A percentile compares a stretch with the other conserved stretches of the same genome.
Conservation (phyloP, 192 early-diverging fungal genomes). For the Backusella macrospora region DNA sequence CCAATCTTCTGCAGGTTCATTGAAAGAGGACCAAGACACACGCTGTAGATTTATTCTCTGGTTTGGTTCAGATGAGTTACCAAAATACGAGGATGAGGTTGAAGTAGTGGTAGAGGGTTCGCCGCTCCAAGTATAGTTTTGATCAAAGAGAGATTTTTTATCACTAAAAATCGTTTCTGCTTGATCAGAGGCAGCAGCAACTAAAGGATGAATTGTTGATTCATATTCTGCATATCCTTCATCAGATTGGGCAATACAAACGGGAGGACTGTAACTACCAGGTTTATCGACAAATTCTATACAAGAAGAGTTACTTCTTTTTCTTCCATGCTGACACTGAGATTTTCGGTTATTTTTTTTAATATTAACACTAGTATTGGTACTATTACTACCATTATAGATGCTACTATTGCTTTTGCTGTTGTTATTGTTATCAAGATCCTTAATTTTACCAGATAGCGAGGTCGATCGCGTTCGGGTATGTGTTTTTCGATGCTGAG, state of each 20-base stretch:
- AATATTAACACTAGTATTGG: not conserved
- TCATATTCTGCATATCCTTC: not conserved
- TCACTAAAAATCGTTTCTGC: not conserved
- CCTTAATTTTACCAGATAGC: not conserved
- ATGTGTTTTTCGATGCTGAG: conserved; percentile 23
- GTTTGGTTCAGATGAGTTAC: conserved; percentile 2
- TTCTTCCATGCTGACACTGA: not conserved
- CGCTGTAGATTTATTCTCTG: conserved; percentile 3
- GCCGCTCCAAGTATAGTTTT: conserved; percentile 1
- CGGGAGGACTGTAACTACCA: not conserved
- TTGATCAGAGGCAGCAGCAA: not conserved
- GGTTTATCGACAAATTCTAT: not conserved
- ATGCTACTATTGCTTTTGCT: not conserved
- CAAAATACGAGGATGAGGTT: not conserved
- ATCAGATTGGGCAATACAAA: not conserved
- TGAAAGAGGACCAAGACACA: conserved; percentile 7
- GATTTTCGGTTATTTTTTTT: not conserved
- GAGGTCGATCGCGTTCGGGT: not conserved
- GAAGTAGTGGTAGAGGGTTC: not conserved
- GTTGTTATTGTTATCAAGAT: not conserved
- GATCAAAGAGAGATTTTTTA: not conserved
- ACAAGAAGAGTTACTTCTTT: not conserved
- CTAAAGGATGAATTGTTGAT: not conserved
- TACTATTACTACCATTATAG: not conserved
- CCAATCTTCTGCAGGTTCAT: not conserved